These are phyloP conservation scores for Hypoxylon sp. DNA, from an alignment of 2,329 filamentous ascomycete genomes.

Conservation along the genomic window DNA sequence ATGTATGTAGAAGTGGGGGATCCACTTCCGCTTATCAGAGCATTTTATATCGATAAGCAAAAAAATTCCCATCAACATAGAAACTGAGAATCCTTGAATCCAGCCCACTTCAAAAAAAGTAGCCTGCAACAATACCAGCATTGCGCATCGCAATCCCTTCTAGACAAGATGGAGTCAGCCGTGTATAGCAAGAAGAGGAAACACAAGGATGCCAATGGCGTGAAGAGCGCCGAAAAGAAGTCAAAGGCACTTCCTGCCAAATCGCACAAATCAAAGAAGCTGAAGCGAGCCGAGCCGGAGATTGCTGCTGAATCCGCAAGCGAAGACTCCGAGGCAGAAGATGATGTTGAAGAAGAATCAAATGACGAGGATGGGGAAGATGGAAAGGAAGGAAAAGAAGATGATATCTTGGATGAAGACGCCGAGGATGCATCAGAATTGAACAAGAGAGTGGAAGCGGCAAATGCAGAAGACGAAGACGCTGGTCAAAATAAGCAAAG, in stretches of 20 bases:
- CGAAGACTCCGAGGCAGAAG: conserved; percentile 41
- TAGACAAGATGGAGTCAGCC: conserved; percentile 49
- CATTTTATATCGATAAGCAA: conserved; percentile 41
- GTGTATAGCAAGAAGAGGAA: conserved; percentile 62
- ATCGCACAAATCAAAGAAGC: conserved; percentile 60
- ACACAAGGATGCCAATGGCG: conserved; percentile 54
- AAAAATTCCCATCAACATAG: conserved; percentile 28
- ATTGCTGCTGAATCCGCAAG: conserved; percentile 40
- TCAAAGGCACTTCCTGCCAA: conserved; percentile 49
- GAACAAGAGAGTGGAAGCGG: conserved; percentile 46
- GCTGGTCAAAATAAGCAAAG: conserved; percentile 39
- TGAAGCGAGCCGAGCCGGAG: conserved; percentile 56
- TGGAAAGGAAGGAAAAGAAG: conserved; percentile 37
- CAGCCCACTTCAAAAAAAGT: conserved; percentile 29
- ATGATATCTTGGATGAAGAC: conserved; percentile 44
- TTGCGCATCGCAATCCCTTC: conserved; percentile 9
- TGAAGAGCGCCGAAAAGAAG: conserved; percentile 51
- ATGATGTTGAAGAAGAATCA: conserved; percentile 43
- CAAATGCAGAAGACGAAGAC: conserved; percentile 49
- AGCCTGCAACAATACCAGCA: conserved; percentile 12
- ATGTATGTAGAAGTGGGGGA: no score
- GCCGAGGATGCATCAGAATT: conserved; percentile 44
- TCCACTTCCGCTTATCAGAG: conserved; percentile 25
- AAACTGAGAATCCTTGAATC: conserved; percentile 9
- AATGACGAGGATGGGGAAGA: conserved; percentile 43